phyloP scores from a whole-genome alignment of 441 rosid species.

The Aleurites moluccanus region DNA sequence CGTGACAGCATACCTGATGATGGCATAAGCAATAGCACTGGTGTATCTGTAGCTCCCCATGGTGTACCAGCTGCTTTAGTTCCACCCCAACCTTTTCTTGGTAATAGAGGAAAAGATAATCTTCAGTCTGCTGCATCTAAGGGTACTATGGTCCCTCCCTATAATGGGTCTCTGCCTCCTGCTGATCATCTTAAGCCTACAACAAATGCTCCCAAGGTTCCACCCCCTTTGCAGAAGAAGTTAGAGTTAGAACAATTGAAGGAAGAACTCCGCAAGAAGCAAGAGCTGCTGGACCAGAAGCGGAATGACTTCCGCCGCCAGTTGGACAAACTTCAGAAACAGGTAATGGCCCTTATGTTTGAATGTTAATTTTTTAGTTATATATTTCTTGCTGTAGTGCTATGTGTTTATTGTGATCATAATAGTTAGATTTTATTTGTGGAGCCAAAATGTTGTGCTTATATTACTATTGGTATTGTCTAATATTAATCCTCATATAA shows the following conservation, averaged over 20 bases:
- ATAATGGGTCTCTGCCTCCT: constrained; percentile 43
- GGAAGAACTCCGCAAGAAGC: constrained; percentile 91
- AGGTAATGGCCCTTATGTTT: constrained; percentile 44
- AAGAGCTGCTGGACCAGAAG: constrained; percentile 87
- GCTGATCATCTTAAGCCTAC: constrained; percentile 50
- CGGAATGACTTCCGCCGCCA: constrained; percentile 72
- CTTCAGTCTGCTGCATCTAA: constrained; percentile 41
- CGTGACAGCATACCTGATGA: constrained; percentile 83
- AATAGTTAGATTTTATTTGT: constrained; percentile 6
- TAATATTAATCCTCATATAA: not conserved
- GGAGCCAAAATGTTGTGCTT: constrained; percentile 6
- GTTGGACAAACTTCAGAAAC: constrained; percentile 73
- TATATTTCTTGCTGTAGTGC: not conserved
- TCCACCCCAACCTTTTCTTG: constrained; percentile 40
- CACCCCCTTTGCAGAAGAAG: constrained; percentile 71
- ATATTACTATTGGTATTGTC: not conserved
- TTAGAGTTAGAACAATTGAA: constrained; percentile 78
- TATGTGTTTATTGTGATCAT: not conserved
- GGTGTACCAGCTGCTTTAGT: constrained; percentile 42
- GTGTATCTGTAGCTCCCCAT: constrained; percentile 40
- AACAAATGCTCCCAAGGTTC: constrained; percentile 54
- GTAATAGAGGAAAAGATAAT: constrained; percentile 56
- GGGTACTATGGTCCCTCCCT: constrained; percentile 36
- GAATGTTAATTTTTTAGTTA: not conserved
- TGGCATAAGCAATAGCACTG: constrained; percentile 43